These are phyloP conservation scores for Oryza officinalis DNA, from an alignment of 176 grass and related monocot species.

Conservation along the genomic window DNA sequence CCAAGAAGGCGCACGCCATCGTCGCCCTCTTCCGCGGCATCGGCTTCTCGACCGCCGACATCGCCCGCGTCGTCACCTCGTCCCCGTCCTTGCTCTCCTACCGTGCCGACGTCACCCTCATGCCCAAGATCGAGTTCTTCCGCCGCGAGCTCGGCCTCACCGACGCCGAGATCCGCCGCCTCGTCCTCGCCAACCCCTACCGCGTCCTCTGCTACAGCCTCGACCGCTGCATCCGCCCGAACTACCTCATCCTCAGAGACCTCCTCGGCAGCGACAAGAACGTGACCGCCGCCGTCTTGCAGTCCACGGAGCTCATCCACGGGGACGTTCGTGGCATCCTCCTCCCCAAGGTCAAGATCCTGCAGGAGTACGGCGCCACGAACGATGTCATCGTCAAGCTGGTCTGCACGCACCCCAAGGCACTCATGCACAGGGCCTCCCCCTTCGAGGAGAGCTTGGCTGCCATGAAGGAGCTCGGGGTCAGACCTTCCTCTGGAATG, in stretches of 20 bases:
- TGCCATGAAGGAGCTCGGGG: conserved; percentile 32
- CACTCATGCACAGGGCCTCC: neutral
- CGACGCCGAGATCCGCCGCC: conserved; percentile 17
- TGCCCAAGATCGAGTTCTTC: conserved; percentile 53
- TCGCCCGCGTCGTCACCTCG: conserved; percentile 20
- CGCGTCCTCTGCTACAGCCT: conserved; percentile 37
- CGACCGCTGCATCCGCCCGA: conserved; percentile 33
- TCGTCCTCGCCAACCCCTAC: conserved; percentile 12
- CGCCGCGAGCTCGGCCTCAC: conserved; percentile 37
- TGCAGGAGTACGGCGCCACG: conserved; percentile 32
- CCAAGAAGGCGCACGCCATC: conserved; percentile 26
- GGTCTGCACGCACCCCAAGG: conserved; percentile 22
- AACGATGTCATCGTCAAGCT: conserved; percentile 35
- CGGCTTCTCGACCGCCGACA: neutral
- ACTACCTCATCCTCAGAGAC: conserved; percentile 38
- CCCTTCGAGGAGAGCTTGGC: conserved; percentile 30
- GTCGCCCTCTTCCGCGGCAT: conserved; percentile 25
- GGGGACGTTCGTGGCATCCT: conserved; percentile 23
- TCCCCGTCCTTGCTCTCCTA: neutral
- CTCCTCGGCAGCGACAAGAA: conserved; percentile 35
- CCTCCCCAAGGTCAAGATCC: conserved; percentile 49
- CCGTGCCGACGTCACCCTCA: conserved; percentile 4
- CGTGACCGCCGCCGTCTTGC: conserved; percentile 22
- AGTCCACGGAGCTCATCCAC: conserved; percentile 30
- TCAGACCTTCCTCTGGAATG: conserved; percentile 28